phyloP scores from a whole-genome alignment of 495 filamentous ascomycete genomes.

The Talaromyces nanjingensis region DNA sequence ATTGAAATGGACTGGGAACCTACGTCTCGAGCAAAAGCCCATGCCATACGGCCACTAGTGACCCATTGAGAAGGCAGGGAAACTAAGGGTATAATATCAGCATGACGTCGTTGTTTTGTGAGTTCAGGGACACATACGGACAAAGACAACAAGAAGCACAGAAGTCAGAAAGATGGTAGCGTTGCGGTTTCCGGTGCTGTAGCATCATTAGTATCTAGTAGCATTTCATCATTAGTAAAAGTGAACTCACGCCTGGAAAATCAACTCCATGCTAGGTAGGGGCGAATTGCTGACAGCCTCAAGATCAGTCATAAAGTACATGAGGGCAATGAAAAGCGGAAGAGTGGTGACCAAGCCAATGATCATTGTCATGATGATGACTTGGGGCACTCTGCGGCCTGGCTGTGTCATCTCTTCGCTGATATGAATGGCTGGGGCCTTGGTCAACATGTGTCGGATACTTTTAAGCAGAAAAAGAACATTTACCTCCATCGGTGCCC shows the following conservation, averaged over 20 bases:
- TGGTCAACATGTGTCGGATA: too few relatives aligned
- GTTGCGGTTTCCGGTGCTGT: not conserved
- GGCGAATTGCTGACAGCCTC: conserved; percentile 18
- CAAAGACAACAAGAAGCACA: not conserved
- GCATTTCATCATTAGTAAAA: too few relatives aligned
- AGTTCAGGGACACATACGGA: not conserved
- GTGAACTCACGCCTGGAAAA: conserved; percentile 14
- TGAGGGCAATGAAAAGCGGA: conserved; percentile 24
- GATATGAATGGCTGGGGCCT: conserved; percentile 10
- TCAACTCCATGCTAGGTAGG: conserved; percentile 21
- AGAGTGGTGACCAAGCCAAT: conserved; percentile 30
- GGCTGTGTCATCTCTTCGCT: conserved; percentile 25
- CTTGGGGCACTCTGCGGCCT: conserved; percentile 23
- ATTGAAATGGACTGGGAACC: too few relatives aligned
- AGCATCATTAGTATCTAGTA: not conserved
- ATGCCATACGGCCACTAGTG: too few relatives aligned
- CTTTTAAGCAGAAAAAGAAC: too few relatives aligned
- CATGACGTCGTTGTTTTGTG: too few relatives aligned
- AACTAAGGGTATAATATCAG: too few relatives aligned
- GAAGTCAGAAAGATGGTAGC: not conserved
- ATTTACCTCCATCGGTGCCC: too few relatives aligned
- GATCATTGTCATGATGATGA: conserved; percentile 26
- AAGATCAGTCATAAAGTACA: conserved; percentile 26
- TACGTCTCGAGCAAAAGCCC: too few relatives aligned
- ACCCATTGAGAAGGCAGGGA: too few relatives aligned